These are phyloP conservation scores for Aspergillus alliaceus DNA, from an alignment of 2,329 filamentous ascomycete genomes.

Conservation along the genomic window DNA sequence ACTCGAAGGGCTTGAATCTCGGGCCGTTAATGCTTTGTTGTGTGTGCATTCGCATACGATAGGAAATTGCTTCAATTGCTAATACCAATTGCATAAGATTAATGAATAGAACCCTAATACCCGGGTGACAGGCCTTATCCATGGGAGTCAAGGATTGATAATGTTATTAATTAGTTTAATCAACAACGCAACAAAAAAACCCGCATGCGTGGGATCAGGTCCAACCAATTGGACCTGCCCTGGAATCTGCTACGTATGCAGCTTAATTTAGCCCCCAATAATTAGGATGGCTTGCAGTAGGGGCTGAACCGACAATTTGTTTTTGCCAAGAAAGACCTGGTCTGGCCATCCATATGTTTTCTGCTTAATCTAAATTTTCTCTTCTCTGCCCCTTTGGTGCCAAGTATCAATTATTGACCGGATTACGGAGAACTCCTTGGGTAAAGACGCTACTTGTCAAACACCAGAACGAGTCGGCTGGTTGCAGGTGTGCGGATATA, in stretches of 20 bases:
- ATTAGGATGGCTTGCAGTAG: constrained; percentile 8
- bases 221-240: neutral
- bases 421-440: neutral
- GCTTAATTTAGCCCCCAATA: constrained; percentile 5
- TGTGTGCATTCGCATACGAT: neutral
- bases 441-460: neutral
- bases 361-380: neutral
- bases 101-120: neutral
- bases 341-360: neutral
- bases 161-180: neutral
- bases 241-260: constrained; percentile 3
- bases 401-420: neutral
- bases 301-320: neutral
- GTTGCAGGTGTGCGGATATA: neutral
- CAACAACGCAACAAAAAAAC: no score
- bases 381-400: neutral
- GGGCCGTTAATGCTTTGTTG: neutral
- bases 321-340: neutral
- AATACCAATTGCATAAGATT: neutral
- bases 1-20: neutral
- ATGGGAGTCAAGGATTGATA: neutral
- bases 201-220: neutral
- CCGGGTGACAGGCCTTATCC: neutral
- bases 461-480: neutral
- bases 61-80: neutral